Conservation (phyloP, 1,284 basidiomycete species). For the Tylopilus orsonianus region DNA sequence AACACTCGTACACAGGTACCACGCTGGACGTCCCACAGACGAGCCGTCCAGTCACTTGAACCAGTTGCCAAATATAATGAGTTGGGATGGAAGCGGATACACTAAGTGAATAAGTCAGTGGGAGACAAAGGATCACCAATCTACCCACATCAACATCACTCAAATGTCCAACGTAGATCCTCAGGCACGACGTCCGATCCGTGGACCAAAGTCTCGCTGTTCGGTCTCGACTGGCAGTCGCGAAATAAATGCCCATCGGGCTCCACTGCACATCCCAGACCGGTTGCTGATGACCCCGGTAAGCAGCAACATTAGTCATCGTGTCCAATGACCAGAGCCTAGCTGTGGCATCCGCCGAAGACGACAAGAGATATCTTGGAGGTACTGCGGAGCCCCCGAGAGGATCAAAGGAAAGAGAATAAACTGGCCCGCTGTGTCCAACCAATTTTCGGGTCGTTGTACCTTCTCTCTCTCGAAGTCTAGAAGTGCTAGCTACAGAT, state of each 20-base stretch:
- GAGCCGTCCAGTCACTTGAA: slow-evolving; percentile 93
- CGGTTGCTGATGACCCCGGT: slow-evolving; percentile 95
- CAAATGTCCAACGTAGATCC: slow-evolving; percentile 95
- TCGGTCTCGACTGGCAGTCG: slow-evolving; percentile 89
- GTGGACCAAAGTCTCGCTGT: slow-evolving; percentile 97
- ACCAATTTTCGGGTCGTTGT: slow-evolving; percentile 88
- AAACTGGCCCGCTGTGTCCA: slow-evolving; percentile 96
- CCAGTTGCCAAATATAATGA: slow-evolving; percentile 97
- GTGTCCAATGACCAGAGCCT: slow-evolving; percentile 97
- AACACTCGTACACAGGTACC: slow-evolving; percentile 94
- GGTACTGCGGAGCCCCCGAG: slow-evolving; percentile 82
- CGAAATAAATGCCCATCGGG: slow-evolving; percentile 97
- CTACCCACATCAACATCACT: slow-evolving; percentile 93
- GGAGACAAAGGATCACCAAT: slow-evolving; percentile 2
- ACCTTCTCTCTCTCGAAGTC: slow-evolving; percentile 76
- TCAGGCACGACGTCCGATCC: slow-evolving; percentile 82
- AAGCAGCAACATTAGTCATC: slow-evolving; percentile 90
- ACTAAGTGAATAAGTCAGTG: slow-evolving; percentile 50
- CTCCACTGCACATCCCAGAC: slow-evolving; percentile 99
- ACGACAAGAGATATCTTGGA: slow-evolving; percentile 87
- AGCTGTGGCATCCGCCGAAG: slow-evolving; percentile 90
- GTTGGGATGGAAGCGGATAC: slow-evolving; percentile 96
- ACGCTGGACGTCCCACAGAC: slow-evolving; percentile 98
- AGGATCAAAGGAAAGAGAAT: slow-evolving; percentile 93
- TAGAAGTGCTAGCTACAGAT: slow-evolving; percentile 53